phyloP scores from a whole-genome alignment of 78 protist genomes.

The Pigoraptor vietnamica region DNA sequence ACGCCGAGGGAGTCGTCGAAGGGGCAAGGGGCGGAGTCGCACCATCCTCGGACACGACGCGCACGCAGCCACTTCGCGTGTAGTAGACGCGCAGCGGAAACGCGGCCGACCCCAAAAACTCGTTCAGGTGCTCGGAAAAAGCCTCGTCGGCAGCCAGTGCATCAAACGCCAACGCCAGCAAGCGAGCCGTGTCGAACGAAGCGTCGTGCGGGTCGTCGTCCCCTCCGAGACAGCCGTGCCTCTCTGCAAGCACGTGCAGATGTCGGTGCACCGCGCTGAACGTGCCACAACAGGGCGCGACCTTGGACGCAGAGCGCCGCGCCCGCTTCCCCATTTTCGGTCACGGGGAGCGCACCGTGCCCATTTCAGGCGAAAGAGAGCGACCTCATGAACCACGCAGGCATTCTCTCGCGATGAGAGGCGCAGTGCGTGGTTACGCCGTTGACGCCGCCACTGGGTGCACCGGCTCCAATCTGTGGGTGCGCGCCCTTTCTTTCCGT shows the following conservation, averaged over 20 bases:
- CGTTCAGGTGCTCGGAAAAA: neutral
- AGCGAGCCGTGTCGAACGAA: neutral
- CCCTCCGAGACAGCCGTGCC: neutral
- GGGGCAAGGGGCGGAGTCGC: neutral
- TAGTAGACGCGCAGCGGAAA: neutral
- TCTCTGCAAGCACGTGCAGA: neutral
- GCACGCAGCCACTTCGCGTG: neutral
- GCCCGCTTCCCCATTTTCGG: neutral
- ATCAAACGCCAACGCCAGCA: neutral
- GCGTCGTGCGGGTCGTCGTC: neutral
- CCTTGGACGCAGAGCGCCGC: neutral
- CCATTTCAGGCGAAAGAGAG: too few relatives aligned
- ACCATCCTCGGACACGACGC: neutral
- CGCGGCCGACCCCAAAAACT: neutral
- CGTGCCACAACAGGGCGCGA: neutral
- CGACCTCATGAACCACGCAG: too few relatives aligned
- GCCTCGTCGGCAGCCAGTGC: neutral
- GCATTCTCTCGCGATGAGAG: too few relatives aligned
- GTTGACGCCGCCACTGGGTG: too few relatives aligned
- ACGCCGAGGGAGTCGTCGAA: neutral
- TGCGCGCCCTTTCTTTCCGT: too few relatives aligned
- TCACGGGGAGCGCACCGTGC: neutral
- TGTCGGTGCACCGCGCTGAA: neutral
- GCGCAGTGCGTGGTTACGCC: too few relatives aligned
- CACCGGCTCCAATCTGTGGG: too few relatives aligned